Evolutionary conservation across 805 yeast species (phyloP).

Genomic region (Grigorovia humatica): DNA sequence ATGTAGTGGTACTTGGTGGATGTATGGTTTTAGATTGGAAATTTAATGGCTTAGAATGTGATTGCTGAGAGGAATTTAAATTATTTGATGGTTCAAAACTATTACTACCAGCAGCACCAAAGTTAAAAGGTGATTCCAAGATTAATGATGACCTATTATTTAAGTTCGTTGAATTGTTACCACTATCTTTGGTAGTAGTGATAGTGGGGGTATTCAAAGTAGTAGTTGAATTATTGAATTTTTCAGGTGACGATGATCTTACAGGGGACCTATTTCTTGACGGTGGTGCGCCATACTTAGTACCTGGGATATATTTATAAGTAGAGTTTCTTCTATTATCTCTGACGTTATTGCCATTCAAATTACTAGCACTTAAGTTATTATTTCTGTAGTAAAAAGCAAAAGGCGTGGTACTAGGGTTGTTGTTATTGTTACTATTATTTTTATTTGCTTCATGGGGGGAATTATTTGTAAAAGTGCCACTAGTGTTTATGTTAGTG

Average conservation of each 20-base stretch:
- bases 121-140: slow-evolving; percentile 24
- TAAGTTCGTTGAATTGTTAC: not conserved
- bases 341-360: slow-evolving; percentile 1
- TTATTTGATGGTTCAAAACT: slow-evolving; percentile 3
- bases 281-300: slow-evolving; percentile 14
- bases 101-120: slow-evolving; percentile 10
- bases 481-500: not conserved
- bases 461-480: not conserved
- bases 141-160: slow-evolving; percentile 14
- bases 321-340: slow-evolving; percentile 18
- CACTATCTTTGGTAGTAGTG: not conserved
- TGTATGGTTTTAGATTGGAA: slow-evolving; percentile 2
- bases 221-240: not conserved
- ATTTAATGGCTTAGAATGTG: not conserved
- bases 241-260: slow-evolving; percentile 23
- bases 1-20: slow-evolving; percentile 16
- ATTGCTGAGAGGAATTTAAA: not conserved
- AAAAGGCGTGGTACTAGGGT: not conserved
- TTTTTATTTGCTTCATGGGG: not conserved
- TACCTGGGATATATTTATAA: slow-evolving; percentile 24
- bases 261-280: slow-evolving; percentile 23
- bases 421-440: not conserved
- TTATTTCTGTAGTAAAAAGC: not conserved
- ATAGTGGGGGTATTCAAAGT: not conserved
- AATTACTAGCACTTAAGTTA: not conserved